Conservation (phyloP, 192 early-diverging fungal genomes). For the Entomortierella lignicola region DNA sequence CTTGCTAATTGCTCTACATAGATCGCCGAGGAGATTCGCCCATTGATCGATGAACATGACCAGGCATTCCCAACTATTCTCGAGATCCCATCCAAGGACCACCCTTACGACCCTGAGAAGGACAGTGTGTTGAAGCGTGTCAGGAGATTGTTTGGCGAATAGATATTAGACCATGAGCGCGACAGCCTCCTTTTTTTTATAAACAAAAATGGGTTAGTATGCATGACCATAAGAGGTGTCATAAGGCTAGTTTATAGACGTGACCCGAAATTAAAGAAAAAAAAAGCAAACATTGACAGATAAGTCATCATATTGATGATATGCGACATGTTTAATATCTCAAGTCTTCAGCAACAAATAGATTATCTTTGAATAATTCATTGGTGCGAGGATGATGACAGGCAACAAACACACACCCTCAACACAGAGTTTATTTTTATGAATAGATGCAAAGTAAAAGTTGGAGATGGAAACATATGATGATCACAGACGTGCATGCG, state of each 20-base stretch:
- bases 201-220: no score
- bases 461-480: not conserved
- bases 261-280: not conserved
- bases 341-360: no score
- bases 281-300: not conserved
- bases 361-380: no score
- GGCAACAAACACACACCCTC: no score
- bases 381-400: no score
- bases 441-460: not conserved
- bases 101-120: slow-evolving; percentile 90
- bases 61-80: slow-evolving; percentile 97
- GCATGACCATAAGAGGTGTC: not conserved
- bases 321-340: no score
- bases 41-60: slow-evolving; percentile 88
- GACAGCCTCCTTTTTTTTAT: not conserved
- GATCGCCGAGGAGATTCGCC: slow-evolving; percentile 94
- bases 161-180: slow-evolving; percentile 24
- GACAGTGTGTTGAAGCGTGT: slow-evolving; percentile 89
- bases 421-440: not conserved
- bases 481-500: no score
- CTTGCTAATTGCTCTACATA: slow-evolving; percentile 28
- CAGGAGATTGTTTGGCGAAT: slow-evolving; percentile 84
- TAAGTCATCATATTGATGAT: no score
- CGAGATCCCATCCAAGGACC: slow-evolving; percentile 99
- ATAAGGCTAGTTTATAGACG: not conserved